Conservation (phyloP, 2,329 filamentous ascomycete species). For the Metarhizium brunneum region DNA sequence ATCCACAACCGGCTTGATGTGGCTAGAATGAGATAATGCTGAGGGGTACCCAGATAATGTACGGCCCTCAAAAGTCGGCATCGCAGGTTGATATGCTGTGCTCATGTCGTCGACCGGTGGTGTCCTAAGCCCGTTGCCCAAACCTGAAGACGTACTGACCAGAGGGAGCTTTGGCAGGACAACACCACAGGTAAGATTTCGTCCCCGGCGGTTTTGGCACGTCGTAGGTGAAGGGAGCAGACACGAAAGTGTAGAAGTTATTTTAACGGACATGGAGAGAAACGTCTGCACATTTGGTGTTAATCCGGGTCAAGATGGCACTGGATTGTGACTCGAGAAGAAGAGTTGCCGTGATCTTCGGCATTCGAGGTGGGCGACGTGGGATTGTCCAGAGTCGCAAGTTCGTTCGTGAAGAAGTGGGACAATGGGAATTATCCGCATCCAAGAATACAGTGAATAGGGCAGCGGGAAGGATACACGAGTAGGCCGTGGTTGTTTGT, state of each 20-base stretch:
- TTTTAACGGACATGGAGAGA: constrained; percentile 20
- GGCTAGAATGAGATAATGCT: constrained; percentile 22
- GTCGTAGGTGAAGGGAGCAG: constrained; percentile 12
- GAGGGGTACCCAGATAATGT: constrained; percentile 30
- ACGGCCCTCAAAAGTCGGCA: constrained; percentile 38
- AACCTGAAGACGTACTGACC: constrained; percentile 10
- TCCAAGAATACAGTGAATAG: background rate
- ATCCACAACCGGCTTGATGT: constrained; percentile 20
- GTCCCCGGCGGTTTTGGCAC: constrained; percentile 12
- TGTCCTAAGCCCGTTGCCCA: constrained; percentile 35
- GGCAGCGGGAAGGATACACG: background rate
- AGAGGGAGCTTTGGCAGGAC: constrained; percentile 15
- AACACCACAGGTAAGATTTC: constrained; percentile 9
- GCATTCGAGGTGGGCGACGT: constrained; percentile 6
- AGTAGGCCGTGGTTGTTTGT: background rate
- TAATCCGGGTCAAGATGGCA: background rate
- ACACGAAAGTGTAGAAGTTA: constrained; percentile 12
- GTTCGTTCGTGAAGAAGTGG: background rate
- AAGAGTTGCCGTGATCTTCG: background rate
- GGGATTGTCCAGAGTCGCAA: background rate
- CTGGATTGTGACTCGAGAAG: constrained; percentile 4
- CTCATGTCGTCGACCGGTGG: constrained; percentile 45
- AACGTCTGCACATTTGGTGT: background rate
- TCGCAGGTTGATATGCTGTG: constrained; percentile 38
- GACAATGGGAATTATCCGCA: background rate